Percentiles rank a stretch among this genome's conserved stretches.
Evolutionary conservation across 352 stramenopile genomes (phyloP).

Genomic region (Pythium monospermum): DNA sequence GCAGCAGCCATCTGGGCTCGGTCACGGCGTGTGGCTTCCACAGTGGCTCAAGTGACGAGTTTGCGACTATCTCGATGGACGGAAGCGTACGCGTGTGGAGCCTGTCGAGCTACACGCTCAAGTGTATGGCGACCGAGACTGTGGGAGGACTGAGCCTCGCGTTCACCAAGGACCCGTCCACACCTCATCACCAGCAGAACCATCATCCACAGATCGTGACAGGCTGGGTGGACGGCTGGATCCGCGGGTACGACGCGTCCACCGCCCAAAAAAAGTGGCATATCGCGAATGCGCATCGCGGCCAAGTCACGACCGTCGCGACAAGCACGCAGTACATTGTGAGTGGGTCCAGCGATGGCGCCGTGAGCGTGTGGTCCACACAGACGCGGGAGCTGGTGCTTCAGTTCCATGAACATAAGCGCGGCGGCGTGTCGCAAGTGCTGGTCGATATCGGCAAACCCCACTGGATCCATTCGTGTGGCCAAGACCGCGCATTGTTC

Average conservation of each 20-base stretch:
- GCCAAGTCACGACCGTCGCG: constrained; percentile 67
- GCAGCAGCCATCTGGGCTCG: constrained; percentile 56
- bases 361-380: constrained; percentile 86
- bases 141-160: constrained; percentile 40
- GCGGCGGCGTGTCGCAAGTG: constrained; percentile 69
- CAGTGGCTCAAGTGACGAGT: constrained; percentile 41
- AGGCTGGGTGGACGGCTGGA: constrained; percentile 69
- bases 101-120: constrained; percentile 61
- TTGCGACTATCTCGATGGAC: constrained; percentile 68
- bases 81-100: constrained; percentile 66
- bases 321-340: constrained; percentile 71
- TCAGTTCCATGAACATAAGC: constrained; percentile 89
- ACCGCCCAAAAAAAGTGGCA: constrained; percentile 72
- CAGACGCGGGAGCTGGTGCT: constrained; percentile 84
- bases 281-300: constrained; percentile 84
- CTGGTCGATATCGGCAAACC: constrained; percentile 72
- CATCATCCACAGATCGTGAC: constrained; percentile 46
- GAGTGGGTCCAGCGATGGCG: constrained; percentile 77
- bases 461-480: constrained; percentile 85
- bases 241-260: constrained; percentile 52
- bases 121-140: constrained; percentile 59
- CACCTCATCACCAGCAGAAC: too few species aligned
- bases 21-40: constrained; percentile 66
- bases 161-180: constrained; percentile 27
- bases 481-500: constrained; percentile 83